A percentile compares a stretch with the other conserved stretches of the same genome.
These are phyloP conservation scores for Aspergillus viridinutans DNA, from an alignment of 2,329 filamentous ascomycete genomes.

Conservation along the genomic window DNA sequence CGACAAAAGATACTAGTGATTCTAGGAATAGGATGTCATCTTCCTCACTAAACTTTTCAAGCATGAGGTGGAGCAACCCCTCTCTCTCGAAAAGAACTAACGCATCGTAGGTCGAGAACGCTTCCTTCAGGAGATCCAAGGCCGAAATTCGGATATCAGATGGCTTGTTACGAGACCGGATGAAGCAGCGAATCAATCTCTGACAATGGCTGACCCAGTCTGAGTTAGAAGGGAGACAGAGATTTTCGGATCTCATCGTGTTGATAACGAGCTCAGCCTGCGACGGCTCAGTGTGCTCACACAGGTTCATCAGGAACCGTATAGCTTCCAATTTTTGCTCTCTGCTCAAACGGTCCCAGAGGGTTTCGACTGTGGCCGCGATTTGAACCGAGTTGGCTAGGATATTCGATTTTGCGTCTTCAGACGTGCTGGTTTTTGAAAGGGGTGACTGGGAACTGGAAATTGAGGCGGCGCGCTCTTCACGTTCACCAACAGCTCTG, in stretches of 20 bases:
- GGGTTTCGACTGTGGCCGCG: constrained; percentile 30
- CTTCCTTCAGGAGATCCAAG: constrained; percentile 37
- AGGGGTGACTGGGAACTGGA: constrained; percentile 21
- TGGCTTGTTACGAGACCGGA: constrained; percentile 34
- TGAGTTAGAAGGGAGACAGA: constrained; percentile 31
- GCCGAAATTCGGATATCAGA: constrained; percentile 39
- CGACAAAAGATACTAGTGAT: constrained; percentile 36
- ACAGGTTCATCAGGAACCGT: constrained; percentile 33
- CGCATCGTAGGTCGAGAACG: constrained; percentile 30
- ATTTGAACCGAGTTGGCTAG: constrained; percentile 36
- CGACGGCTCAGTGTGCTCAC: constrained; percentile 33
- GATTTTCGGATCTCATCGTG: constrained; percentile 28
- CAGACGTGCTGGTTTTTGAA: constrained; percentile 24
- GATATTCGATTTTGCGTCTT: constrained; percentile 36
- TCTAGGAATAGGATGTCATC: constrained; percentile 37
- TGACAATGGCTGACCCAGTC: constrained; percentile 33
- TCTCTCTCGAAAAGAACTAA: constrained; percentile 29
- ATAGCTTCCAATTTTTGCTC: constrained; percentile 34
- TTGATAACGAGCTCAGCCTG: constrained; percentile 38
- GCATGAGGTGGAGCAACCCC: constrained; percentile 29
- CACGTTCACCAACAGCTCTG: constrained; percentile 28
- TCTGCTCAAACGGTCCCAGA: constrained; percentile 35
- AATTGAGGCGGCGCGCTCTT: constrained; percentile 15
- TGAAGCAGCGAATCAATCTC: constrained; percentile 34
- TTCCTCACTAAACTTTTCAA: constrained; percentile 34